phyloP scores from a whole-genome alignment of 2,329 filamentous ascomycete genomes.

The Lachnellula arida region DNA sequence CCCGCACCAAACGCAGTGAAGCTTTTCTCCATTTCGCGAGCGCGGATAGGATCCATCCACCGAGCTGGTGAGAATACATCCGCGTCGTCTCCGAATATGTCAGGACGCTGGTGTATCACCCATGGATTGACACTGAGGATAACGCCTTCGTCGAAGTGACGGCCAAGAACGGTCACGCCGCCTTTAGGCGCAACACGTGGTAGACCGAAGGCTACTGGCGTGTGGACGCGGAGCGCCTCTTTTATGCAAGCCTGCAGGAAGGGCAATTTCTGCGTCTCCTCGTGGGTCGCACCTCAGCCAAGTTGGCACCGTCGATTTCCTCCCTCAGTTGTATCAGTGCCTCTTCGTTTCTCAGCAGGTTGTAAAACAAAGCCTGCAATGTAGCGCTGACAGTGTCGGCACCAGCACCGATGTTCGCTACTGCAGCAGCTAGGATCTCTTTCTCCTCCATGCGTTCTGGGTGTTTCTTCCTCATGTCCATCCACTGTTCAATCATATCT shows the following conservation, averaged over 20 bases:
- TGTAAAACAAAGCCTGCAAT: constrained; percentile 35
- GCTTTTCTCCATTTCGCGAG: constrained; percentile 25
- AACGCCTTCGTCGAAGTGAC: constrained; percentile 28
- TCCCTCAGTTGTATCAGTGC: constrained; percentile 21
- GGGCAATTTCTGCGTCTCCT: constrained; percentile 30
- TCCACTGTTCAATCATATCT: constrained; percentile 37
- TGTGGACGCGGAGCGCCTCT: constrained; percentile 35
- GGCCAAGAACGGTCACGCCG: constrained; percentile 31
- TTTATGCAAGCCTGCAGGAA: constrained; percentile 36
- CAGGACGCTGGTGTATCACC: constrained; percentile 31
- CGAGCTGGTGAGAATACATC: constrained; percentile 32
- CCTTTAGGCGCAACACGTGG: constrained; percentile 25
- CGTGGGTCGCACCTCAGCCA: constrained; percentile 21
- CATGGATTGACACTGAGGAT: constrained; percentile 34
- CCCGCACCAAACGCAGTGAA: constrained; percentile 34
- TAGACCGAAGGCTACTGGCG: constrained; percentile 29
- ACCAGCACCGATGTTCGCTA: constrained; percentile 36
- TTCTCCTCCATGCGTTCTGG: constrained; percentile 33
- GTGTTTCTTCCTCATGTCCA: constrained; percentile 29
- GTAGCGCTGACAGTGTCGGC: constrained; percentile 36
- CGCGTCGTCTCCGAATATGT: constrained; percentile 32
- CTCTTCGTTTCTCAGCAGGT: constrained; percentile 29
- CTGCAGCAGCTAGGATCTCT: constrained; percentile 33
- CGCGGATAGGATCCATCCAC: constrained; percentile 27
- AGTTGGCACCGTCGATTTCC: constrained; percentile 22